Percentiles rank a stretch among this genome's conserved stretches.
Evolutionary conservation across 768 basidiomycete species (phyloP).

Genomic region (Russula compacta): DNA sequence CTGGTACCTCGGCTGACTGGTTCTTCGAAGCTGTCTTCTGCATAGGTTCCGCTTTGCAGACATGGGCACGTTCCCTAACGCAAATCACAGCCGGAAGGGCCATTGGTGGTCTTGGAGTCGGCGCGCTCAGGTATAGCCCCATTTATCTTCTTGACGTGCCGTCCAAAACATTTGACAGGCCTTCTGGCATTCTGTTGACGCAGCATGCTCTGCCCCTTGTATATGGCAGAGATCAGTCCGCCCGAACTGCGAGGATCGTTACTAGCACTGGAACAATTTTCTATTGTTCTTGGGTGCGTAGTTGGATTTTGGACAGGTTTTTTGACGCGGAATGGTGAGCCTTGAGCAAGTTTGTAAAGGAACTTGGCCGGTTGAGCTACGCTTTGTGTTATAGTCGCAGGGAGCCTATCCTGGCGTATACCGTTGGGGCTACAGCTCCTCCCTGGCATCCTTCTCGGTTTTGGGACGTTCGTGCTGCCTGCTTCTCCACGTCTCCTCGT

Average conservation of each 20-base stretch:
- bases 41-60: constrained; percentile 64
- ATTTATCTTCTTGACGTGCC: neutral
- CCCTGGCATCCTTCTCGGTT: constrained; percentile 55
- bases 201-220: constrained; percentile 73
- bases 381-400: constrained; percentile 35
- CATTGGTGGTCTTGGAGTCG: constrained; percentile 74
- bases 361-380: neutral
- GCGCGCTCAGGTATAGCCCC: constrained; percentile 37
- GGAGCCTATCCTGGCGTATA: constrained; percentile 66
- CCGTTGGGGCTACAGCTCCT: constrained; percentile 64
- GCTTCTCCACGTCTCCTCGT: constrained; percentile 55
- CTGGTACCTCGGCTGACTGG: neutral
- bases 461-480: constrained; percentile 53
- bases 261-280: constrained; percentile 70
- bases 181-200: neutral
- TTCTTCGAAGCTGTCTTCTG: constrained; percentile 49
- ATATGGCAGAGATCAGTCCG: constrained; percentile 79
- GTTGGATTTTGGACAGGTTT: constrained; percentile 81
- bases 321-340: constrained; percentile 52
- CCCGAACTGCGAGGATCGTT: constrained; percentile 74
- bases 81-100: constrained; percentile 63
- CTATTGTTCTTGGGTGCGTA: constrained; percentile 75
- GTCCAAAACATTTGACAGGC: constrained; percentile 4
- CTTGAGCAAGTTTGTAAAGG: neutral
- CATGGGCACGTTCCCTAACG: constrained; percentile 43